A percentile compares a stretch with the other conserved stretches of the same genome.
These are phyloP conservation scores for Trichoderma citrinoviride DNA, from an alignment of 2,329 filamentous ascomycete genomes.

Conservation along the genomic window DNA sequence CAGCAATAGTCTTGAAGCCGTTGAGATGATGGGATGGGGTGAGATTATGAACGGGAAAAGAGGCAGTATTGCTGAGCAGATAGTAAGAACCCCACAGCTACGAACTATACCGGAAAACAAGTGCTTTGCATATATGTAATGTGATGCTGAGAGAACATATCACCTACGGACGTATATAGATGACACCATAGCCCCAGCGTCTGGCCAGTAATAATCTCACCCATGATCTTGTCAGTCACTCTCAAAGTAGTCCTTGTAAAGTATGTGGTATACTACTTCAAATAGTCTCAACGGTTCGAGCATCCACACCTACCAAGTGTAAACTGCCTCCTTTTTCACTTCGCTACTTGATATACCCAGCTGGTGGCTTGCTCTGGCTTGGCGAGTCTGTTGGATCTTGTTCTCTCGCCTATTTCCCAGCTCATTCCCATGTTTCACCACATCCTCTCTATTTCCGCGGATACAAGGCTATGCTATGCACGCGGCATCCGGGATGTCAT, in stretches of 20 bases:
- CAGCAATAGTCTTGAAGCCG: neutral
- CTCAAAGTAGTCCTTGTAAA: too few relatives aligned
- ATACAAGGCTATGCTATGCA: neutral
- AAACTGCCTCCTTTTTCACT: neutral
- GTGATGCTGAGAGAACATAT: too few relatives aligned
- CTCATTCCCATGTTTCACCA: neutral
- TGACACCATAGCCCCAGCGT: too few relatives aligned
- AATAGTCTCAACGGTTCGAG: neutral
- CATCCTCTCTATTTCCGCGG: neutral
- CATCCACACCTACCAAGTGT: neutral
- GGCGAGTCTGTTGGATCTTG: neutral
- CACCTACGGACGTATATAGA: too few relatives aligned
- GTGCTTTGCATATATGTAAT: neutral
- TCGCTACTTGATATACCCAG: neutral
- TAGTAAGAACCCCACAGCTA: neutral
- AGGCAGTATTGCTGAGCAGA: neutral
- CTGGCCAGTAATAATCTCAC: too few relatives aligned
- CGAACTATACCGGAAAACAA: too few relatives aligned
- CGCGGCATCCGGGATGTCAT: neutral
- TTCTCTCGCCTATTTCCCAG: neutral
- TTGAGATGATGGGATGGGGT: neutral
- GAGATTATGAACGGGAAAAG: neutral
- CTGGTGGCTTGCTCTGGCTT: neutral
- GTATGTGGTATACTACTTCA: neutral
- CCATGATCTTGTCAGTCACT: too few relatives aligned